phyloP scores from a whole-genome alignment of 2,329 filamentous ascomycete species.

The Amesomyces nigricolor region DNA sequence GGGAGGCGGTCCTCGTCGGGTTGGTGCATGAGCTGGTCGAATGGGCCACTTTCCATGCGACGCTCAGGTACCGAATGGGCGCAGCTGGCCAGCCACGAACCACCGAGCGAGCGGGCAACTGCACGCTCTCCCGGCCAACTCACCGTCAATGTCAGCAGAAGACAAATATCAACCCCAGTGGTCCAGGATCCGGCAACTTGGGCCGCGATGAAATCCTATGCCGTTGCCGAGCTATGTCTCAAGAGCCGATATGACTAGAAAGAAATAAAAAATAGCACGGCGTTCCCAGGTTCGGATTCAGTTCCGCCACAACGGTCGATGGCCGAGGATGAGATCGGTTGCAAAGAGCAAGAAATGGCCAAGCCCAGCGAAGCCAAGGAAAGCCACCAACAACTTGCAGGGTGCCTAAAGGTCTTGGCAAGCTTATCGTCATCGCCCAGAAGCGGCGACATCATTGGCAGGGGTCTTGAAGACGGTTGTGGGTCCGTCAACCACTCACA shows the following conservation, averaged over 20 bases:
- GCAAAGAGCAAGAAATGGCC: conserved; percentile 1
- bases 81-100: background rate
- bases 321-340: conserved; percentile 12
- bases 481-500: background rate
- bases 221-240: too few species aligned
- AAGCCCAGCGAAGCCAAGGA: conserved; percentile 6
- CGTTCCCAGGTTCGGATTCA: conserved; percentile 15
- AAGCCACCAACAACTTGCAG: conserved; percentile 1
- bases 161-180: too few species aligned
- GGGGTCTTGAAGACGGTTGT: conserved; percentile 7
- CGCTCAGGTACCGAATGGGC: background rate
- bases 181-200: too few species aligned
- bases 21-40: background rate
- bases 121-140: background rate
- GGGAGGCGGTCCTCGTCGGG: background rate
- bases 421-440: conserved; percentile 18
- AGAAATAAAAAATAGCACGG: too few species aligned
- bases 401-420: conserved; percentile 11
- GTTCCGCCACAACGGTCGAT: conserved; percentile 5
- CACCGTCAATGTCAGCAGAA: background rate
- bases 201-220: too few species aligned
- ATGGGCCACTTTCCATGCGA: background rate
- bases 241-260: background rate
- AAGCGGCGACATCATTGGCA: conserved; percentile 24
- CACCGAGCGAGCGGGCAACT: background rate